Percentiles rank a stretch among this genome's conserved stretches.
Conservation (phyloP, 495 filamentous ascomycete genomes). For the Delitschia confertaspora region DNA sequence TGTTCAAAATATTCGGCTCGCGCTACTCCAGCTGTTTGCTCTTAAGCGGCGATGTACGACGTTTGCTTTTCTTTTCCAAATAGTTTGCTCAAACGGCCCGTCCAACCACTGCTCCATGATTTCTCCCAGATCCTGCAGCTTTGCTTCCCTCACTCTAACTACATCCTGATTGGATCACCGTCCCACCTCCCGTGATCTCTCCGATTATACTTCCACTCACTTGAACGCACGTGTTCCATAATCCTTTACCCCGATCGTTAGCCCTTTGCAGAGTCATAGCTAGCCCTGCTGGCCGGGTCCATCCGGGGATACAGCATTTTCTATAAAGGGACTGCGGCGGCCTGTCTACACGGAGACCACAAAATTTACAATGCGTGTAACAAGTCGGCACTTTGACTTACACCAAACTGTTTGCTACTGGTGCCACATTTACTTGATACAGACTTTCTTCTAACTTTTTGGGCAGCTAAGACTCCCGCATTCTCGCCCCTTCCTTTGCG, state of each 20-base stretch:
- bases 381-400: constrained; percentile 3
- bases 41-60: not conserved
- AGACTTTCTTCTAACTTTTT: not conserved
- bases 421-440: not conserved
- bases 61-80: not conserved
- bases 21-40: not conserved
- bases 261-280: not conserved
- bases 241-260: not conserved
- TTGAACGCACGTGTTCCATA: not conserved
- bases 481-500: not conserved
- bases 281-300: not conserved
- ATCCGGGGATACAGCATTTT: not conserved
- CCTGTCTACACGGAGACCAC: not conserved
- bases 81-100: not conserved
- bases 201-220: not conserved
- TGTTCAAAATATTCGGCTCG: constrained; percentile 6
- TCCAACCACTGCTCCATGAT: not conserved
- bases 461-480: constrained; percentile 8
- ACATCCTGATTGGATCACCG: not conserved
- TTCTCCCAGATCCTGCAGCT: not conserved
- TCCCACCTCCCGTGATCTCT: constrained; percentile 2
- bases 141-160: not conserved
- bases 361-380: constrained; percentile 13
- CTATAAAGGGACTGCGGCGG: constrained; percentile 1
- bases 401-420: constrained; percentile 13